Evolutionary conservation across 225 moss, liverwort and hornwort genomes (phyloP), one percentile per base, ranked within the genome.

Genomic region (Marchantia polymorpha): DNA sequence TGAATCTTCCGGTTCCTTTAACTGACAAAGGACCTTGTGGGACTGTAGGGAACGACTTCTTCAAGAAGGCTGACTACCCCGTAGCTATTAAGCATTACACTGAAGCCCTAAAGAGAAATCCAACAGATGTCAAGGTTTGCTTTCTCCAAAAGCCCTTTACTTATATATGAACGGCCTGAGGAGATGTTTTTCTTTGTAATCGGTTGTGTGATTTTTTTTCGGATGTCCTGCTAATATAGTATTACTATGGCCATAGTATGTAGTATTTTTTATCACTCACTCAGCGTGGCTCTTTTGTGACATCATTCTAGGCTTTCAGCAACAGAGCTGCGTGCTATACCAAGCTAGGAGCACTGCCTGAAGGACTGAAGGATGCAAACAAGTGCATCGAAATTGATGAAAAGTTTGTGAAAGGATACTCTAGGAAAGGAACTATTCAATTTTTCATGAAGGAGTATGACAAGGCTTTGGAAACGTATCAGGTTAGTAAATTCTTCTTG

Each of bases 381-480:
- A 99, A 92, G 78, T 95, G 95, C 75, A 92, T 99, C 31, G 99
- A 95, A 1, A 85, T 99, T 75, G 99, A 99, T 77, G 81, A 87
- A 6, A 83, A 64, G 59, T 99, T 99, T 71, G 87, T 92, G 66
- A 99, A 99, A 67, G 99, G 99, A 4, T 99, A 99, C 81, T 99
- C 99, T 0, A 90, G 99, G 64, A 99, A 99, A 83, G 99, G 90
- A 67, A 93, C 99, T 50, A 90, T 95, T 72, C 99, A 95, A 80
- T 99, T 95, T 79, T 99, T 99, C 74, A 99, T 99, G 99, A 99
- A 99, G 85, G 99, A 99, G 82, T 99, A 99, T 55, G 99, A 99
- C 68, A 95, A 92, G 75, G 99, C 94, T 78, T 80, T 95, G 80
- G 95, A 95, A 75, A 87, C 95, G 31, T 99, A 99, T 77, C 95